Evolutionary conservation across 345 rosid genomes (phyloP).

Genomic region (Tarenaya hassleriana): DNA sequence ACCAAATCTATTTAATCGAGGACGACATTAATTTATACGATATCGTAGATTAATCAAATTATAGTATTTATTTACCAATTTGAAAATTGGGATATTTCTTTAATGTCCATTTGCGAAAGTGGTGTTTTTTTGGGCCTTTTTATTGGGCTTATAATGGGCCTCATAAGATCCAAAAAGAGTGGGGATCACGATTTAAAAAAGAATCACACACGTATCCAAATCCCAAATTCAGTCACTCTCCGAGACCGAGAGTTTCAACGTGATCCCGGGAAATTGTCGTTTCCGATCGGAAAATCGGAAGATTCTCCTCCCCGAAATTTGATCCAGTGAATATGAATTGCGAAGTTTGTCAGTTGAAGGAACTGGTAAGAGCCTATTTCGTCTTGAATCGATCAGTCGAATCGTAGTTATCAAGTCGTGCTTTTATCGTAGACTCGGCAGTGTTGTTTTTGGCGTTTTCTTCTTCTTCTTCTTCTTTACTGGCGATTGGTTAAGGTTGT

Average conservation of each 20-base stretch:
- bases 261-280: not conserved
- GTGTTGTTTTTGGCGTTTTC: not conserved
- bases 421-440: not conserved
- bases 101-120: too few relatives aligned
- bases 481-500: not conserved
- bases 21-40: too few relatives aligned
- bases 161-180: too few relatives aligned
- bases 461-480: not conserved
- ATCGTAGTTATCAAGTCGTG: slow-evolving; percentile 11
- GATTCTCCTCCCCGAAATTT: not conserved
- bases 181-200: too few relatives aligned
- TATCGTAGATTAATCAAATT: too few relatives aligned
- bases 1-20: too few relatives aligned
- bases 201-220: too few relatives aligned
- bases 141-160: too few relatives aligned
- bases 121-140: too few relatives aligned
- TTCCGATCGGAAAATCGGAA: slow-evolving; percentile 4
- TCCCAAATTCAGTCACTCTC: slow-evolving; percentile 1
- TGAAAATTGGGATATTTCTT: too few relatives aligned
- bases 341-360: slow-evolving; percentile 90
- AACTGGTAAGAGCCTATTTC: slow-evolving; percentile 45
- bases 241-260: slow-evolving; percentile 21
- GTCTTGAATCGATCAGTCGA: slow-evolving; percentile 11
- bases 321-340: slow-evolving; percentile 50
- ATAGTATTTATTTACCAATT: too few relatives aligned